Conservation (phyloP, 2,329 filamentous ascomycete genomes). For the Botrytis squamosa region DNA sequence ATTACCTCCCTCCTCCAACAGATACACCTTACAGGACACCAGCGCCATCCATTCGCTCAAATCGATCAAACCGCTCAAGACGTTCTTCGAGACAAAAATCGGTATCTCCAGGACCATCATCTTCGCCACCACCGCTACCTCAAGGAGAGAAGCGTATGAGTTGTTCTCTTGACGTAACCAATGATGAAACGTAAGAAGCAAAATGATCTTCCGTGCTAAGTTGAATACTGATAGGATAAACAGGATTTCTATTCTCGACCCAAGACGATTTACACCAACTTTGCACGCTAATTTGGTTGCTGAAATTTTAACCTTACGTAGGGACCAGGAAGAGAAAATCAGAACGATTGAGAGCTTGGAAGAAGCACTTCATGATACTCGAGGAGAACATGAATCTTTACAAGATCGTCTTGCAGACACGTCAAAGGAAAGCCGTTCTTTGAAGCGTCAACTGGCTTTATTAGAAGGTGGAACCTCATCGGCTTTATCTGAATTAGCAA, state of each 20-base stretch:
- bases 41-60: slow-evolving; percentile 44
- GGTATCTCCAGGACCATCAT: slow-evolving; percentile 61
- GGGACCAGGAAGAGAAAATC: slow-evolving; percentile 88
- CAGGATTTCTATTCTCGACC: slow-evolving; percentile 69
- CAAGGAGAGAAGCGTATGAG: slow-evolving; percentile 51
- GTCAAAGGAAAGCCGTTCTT: slow-evolving; percentile 72
- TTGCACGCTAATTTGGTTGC: slow-evolving; percentile 92
- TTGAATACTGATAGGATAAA: slow-evolving; percentile 25
- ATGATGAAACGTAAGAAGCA: slow-evolving; percentile 54
- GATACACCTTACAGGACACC: slow-evolving; percentile 72
- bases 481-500: slow-evolving; percentile 77
- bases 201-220: not conserved
- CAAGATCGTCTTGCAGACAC: slow-evolving; percentile 60
- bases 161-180: slow-evolving; percentile 56
- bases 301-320: slow-evolving; percentile 81
- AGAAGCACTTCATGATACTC: slow-evolving; percentile 65
- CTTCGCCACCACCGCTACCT: slow-evolving; percentile 57
- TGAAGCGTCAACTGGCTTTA: slow-evolving; percentile 82
- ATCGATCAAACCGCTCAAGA: slow-evolving; percentile 50
- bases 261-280: slow-evolving; percentile 90
- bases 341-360: slow-evolving; percentile 86
- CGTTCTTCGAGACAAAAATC: slow-evolving; percentile 60
- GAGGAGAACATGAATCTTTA: slow-evolving; percentile 72
- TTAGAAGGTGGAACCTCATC: slow-evolving; percentile 86
- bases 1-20: slow-evolving; percentile 66